Percentiles rank a stretch among this genome's conserved stretches.
Conservation (phyloP, 129 eudicot species). For the Saposhnikovia divaricata region DNA sequence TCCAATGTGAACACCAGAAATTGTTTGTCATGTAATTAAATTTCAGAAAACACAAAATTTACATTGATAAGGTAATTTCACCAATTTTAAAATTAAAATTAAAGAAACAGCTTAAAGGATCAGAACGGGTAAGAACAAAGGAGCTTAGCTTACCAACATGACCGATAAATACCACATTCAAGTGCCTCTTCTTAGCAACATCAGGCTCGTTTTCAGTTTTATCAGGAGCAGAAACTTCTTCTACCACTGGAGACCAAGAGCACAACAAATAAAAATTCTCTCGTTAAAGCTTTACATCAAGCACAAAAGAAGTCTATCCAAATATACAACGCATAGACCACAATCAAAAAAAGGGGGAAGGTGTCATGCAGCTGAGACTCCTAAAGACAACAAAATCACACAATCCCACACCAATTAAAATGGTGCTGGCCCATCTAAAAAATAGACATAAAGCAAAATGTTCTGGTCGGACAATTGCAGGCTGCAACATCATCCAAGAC, state of each 20-base stretch:
- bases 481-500: neutral
- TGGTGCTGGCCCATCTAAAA: neutral
- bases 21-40: neutral
- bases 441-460: neutral
- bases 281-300: neutral
- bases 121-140: neutral
- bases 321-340: neutral
- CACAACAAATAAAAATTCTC: constrained; percentile 1
- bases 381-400: neutral
- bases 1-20: neutral
- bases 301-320: neutral
- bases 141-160: constrained; percentile 56
- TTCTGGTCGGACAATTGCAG: neutral
- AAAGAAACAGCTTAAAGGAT: neutral
- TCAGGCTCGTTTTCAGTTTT: constrained; percentile 36
- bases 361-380: neutral
- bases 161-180: constrained; percentile 93
- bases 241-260: constrained; percentile 19
- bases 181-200: constrained; percentile 57
- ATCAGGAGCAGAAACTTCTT: constrained; percentile 36
- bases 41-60: neutral
- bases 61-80: neutral
- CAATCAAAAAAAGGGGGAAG: neutral
- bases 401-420: neutral
- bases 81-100: neutral